phyloP scores from a whole-genome alignment of 2,329 filamentous ascomycete genomes.

The Pseudonectria foliicola region DNA sequence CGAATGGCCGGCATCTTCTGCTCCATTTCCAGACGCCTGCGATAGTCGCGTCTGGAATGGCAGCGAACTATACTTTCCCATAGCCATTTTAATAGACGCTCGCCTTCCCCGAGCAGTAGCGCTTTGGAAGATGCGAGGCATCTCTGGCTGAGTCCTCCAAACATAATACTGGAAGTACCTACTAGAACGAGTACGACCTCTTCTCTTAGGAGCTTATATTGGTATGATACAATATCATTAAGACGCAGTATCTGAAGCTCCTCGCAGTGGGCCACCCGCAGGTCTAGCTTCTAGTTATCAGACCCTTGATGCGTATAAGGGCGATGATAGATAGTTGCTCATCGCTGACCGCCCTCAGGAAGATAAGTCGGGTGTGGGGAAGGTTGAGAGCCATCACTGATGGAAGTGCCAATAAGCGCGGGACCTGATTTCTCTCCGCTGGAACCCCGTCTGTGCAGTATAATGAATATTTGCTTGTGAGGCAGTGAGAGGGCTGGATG shows the following conservation, averaged over 20 bases:
- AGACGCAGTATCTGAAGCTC: slow-evolving; percentile 18
- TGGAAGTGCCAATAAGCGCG: slow-evolving; percentile 18
- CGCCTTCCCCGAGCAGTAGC: slow-evolving; percentile 32
- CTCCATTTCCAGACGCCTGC: too few species aligned
- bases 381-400: slow-evolving; percentile 8
- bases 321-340: slow-evolving; percentile 13
- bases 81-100: slow-evolving; percentile 23
- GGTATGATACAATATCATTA: slow-evolving; percentile 26
- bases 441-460: slow-evolving; percentile 16
- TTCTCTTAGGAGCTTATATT: slow-evolving; percentile 26
- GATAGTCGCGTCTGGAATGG: slow-evolving; percentile 28
- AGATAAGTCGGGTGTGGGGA: slow-evolving; percentile 37
- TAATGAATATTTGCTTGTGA: slow-evolving; percentile 7
- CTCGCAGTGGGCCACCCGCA: slow-evolving; percentile 8
- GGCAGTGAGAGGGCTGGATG: slow-evolving; percentile 1
- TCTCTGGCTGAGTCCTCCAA: slow-evolving; percentile 44
- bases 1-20: background rate
- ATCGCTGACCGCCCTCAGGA: slow-evolving; percentile 32
- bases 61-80: slow-evolving; percentile 36
- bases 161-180: slow-evolving; percentile 30
- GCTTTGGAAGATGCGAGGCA: slow-evolving; percentile 35
- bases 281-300: slow-evolving; percentile 4
- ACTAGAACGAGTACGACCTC: slow-evolving; percentile 25
- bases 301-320: slow-evolving; percentile 14
- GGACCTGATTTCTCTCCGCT: slow-evolving; percentile 17